Percentiles rank a stretch among this genome's conserved stretches.
Conservation (phyloP, 257 asterid genomes). For the Linderniella brevidens region DNA sequence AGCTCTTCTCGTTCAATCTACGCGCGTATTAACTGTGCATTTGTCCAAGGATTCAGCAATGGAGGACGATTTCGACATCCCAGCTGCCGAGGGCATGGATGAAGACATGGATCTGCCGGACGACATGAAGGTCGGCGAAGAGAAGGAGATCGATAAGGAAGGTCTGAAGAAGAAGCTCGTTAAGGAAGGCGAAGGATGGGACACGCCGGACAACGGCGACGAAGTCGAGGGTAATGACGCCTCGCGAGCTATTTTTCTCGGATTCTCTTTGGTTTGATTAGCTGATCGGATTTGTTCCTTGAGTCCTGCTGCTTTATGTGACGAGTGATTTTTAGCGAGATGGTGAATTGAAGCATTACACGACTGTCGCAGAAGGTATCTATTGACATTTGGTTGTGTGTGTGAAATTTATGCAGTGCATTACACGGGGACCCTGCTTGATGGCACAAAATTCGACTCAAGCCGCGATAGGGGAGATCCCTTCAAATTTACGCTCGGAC, state of each 20-base stretch:
- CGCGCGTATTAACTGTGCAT: too few species aligned
- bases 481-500: slow-evolving; percentile 55
- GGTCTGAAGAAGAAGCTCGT: slow-evolving; percentile 43
- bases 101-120: slow-evolving; percentile 31
- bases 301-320: too few species aligned
- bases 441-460: slow-evolving; percentile 67
- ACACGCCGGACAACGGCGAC: slow-evolving; percentile 37
- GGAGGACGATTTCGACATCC: slow-evolving; percentile 32
- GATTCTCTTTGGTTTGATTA: too few species aligned
- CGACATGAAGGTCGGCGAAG: slow-evolving; percentile 28
- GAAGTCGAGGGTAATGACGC: slow-evolving; percentile 26
- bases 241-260: too few species aligned
- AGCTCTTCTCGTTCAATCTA: too few species aligned
- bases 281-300: too few species aligned
- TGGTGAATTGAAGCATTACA: too few species aligned
- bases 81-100: slow-evolving; percentile 22
- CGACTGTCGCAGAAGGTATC: too few species aligned
- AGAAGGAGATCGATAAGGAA: slow-evolving; percentile 32
- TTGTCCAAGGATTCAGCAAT: neutral
- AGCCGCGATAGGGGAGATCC: slow-evolving; percentile 51
- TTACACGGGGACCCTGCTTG: slow-evolving; percentile 53
- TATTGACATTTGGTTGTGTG: too few species aligned
- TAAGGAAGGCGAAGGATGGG: slow-evolving; percentile 34
- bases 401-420: slow-evolving; percentile 33
- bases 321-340: too few species aligned